Base-by-base conservation (phyloP, 441 rosid species). In the Bocquillonia castaneifolia region DNA sequence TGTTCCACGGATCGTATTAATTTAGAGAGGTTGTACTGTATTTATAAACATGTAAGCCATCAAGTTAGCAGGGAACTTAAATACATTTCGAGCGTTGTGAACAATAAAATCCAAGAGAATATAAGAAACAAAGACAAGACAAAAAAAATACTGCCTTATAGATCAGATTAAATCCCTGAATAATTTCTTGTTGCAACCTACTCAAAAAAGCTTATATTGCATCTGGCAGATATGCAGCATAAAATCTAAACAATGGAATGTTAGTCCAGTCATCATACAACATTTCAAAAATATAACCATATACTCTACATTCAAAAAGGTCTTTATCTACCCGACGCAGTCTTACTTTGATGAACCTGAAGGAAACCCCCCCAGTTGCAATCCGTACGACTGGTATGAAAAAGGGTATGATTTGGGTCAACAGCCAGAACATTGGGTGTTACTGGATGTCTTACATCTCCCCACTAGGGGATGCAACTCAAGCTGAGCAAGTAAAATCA, bases 381-480 rank as follows among this genome's bases (percentile, higher is more conserved):
- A 60, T 95, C 45, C 68, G 82, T 14, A 83, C 88, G 85, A 70
- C 60, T 5, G 82, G 85, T 3, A 90, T 92, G 96, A 80, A 81
- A 1, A 95, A 95, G 76, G 97, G 98, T 25, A 78, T 89, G 87
- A 78, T 86, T 57, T 95, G 97, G 96, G 77, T 95, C 39, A 95
- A 95, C 29, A 97, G 98, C 6, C 74, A 78, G 58, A 88, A 83
- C 80, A 85, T 95, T 20, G 98, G 99, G 34, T 80, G 99, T 17
- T 83, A 90, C 69, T 95, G 99, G 99, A 74, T 80, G 82, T 80
- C 91, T n/a, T 92, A 71, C 74, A 56, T 87, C 28, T 89, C 98
- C 32, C 90, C 98, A 23, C 85, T 89, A 31, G 81, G 79, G 6
- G 45, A 74, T 18, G 84, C 98, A 12, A 73, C 97, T 26, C 98